Conservation (phyloP, 345 rosid genomes). For the Lenwebbia sp. region DNA sequence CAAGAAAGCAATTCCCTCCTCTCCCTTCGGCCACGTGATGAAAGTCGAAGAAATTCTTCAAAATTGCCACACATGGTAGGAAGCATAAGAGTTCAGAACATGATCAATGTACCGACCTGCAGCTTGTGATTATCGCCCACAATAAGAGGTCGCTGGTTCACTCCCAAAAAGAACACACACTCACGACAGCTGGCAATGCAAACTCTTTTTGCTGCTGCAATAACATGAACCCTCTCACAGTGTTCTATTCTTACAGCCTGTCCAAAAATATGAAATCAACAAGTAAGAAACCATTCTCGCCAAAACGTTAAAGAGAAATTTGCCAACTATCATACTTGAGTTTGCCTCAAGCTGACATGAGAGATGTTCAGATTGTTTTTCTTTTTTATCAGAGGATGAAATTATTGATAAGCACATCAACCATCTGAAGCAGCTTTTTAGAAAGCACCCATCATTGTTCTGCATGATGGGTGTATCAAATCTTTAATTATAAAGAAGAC, state of each 20-base stretch:
- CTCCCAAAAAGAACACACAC: conserved; percentile 93
- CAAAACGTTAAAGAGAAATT: neutral
- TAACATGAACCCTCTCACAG: conserved; percentile 98
- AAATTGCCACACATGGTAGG: neutral
- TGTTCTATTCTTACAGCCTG: conserved; percentile 95
- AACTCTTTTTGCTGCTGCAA: conserved; percentile 75
- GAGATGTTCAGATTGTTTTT: neutral
- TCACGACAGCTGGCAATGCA: conserved; percentile 97
- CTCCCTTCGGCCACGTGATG: neutral
- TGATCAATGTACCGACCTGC: conserved; percentile 43
- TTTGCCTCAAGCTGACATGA: neutral
- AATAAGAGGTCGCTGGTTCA: conserved; percentile 95
- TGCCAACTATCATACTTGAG: neutral
- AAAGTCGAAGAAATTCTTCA: neutral
- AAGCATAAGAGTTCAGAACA: neutral
- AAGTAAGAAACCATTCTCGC: neutral
- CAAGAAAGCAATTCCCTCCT: neutral
- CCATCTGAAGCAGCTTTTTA: neutral
- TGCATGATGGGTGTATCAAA: neutral
- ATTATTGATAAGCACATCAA: neutral
- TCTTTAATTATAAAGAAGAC: neutral
- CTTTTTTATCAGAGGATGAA: neutral
- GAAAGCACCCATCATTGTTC: neutral
- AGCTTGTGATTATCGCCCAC: conserved; percentile 97
- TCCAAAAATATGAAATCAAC: neutral